Evolutionary conservation across 495 filamentous ascomycete genomes (phyloP).

Genomic region (Podospora fimiseda): DNA sequence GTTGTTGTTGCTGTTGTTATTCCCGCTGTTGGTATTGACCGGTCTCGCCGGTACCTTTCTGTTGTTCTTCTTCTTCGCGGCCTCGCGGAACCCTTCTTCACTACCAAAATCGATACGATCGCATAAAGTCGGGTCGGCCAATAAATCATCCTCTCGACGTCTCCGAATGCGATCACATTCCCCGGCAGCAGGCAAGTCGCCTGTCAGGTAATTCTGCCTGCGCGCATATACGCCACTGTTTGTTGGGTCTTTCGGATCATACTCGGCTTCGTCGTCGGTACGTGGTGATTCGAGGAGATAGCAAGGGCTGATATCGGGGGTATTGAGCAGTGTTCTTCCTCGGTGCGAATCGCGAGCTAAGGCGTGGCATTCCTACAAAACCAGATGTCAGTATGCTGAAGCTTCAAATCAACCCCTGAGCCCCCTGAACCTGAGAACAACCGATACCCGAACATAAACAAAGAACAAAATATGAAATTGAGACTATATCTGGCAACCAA

Average conservation of each 20-base stretch:
- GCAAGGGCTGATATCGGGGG: slow-evolving; percentile 15
- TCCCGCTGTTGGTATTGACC: slow-evolving; percentile 5
- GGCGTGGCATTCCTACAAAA: background rate
- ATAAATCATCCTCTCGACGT: slow-evolving; percentile 15
- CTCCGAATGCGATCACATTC: slow-evolving; percentile 1
- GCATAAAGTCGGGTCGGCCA: slow-evolving; percentile 25
- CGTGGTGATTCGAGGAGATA: slow-evolving; percentile 9
- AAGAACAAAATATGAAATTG: background rate
- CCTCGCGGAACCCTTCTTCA: slow-evolving; percentile 41
- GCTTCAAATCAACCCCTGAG: too few relatives aligned
- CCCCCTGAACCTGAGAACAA: background rate
- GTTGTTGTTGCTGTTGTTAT: slow-evolving; percentile 7
- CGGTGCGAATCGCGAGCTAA: background rate
- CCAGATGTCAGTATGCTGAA: background rate
- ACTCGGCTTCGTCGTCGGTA: slow-evolving; percentile 8
- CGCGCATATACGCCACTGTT: slow-evolving; percentile 17
- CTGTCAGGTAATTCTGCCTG: background rate
- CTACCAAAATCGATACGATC: slow-evolving; percentile 38
- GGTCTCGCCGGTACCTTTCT: slow-evolving; percentile 10
- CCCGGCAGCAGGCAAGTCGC: background rate
- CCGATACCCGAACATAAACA: background rate
- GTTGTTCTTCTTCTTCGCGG: slow-evolving; percentile 36
- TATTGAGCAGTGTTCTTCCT: background rate
- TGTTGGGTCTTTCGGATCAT: slow-evolving; percentile 12
- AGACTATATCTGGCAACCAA: background rate